Percentiles rank a stretch among this genome's conserved stretches.
These are phyloP conservation scores for Raphanus hybrid DNA, from an alignment of 441 rosid genomes.

Conservation along the genomic window DNA sequence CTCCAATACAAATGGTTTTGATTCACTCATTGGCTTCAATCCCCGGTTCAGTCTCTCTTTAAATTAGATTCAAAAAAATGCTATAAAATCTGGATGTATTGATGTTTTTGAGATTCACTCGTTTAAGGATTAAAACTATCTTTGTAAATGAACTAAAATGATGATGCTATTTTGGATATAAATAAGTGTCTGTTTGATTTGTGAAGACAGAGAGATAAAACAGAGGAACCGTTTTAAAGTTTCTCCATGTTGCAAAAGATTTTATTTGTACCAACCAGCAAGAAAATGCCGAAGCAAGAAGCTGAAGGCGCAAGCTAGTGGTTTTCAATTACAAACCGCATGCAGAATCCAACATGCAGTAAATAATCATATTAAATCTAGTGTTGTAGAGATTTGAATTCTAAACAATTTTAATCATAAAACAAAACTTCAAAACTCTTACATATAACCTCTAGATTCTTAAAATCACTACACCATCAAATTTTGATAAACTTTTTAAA, in stretches of 20 bases:
- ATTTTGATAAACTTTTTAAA: no score
- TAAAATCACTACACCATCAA: no score
- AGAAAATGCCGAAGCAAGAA: background rate
- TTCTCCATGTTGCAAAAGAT: background rate
- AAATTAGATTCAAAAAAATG: background rate
- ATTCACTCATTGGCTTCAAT: no score
- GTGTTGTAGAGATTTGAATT: no score
- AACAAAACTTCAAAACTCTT: no score
- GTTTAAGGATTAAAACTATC: background rate
- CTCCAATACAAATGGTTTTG: background rate
- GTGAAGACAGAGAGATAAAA: background rate
- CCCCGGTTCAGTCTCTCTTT: background rate
- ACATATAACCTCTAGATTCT: no score
- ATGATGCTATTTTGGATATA: background rate
- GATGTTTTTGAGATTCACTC: background rate
- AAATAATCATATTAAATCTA: no score
- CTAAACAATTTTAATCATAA: no score
- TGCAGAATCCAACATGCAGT: no score
- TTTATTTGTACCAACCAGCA: background rate
- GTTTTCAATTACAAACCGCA: no score
- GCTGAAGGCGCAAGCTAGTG: background rate
- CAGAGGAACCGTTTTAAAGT: background rate
- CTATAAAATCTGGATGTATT: background rate
- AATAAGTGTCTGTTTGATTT: background rate
- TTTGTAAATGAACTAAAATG: constrained; percentile 2